Evolutionary conservation across 169 alveolate genomes (phyloP).

Genomic region (Cryptosporidium baileyi): DNA sequence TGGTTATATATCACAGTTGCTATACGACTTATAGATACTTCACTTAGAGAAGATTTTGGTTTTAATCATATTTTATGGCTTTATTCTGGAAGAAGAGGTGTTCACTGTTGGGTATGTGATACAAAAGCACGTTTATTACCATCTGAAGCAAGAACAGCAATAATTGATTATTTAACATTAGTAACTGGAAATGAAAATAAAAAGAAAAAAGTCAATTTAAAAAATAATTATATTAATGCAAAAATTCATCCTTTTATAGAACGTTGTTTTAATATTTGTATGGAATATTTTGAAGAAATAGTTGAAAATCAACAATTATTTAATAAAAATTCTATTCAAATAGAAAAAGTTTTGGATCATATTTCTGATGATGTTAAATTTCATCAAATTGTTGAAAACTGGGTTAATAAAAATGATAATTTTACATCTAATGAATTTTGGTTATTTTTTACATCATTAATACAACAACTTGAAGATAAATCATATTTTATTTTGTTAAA

Average conservation of each 20-base stretch:
- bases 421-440: slow-evolving; percentile 69
- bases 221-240: background rate
- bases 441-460: slow-evolving; percentile 40
- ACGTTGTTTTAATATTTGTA: slow-evolving; percentile 33
- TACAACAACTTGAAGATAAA: slow-evolving; percentile 10
- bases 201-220: slow-evolving; percentile 76
- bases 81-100: slow-evolving; percentile 98
- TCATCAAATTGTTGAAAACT: slow-evolving; percentile 6
- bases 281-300: slow-evolving; percentile 24
- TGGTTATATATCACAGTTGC: slow-evolving; percentile 90
- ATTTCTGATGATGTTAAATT: slow-evolving; percentile 47
- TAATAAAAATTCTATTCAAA: background rate
- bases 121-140: slow-evolving; percentile 78
- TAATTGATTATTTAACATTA: slow-evolving; percentile 78
- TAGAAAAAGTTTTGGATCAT: slow-evolving; percentile 18
- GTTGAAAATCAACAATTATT: slow-evolving; percentile 22
- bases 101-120: slow-evolving; percentile 98
- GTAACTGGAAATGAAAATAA: slow-evolving; percentile 75
- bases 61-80: slow-evolving; percentile 92
- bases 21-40: slow-evolving; percentile 79
- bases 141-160: slow-evolving; percentile 78
- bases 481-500: slow-evolving; percentile 49
- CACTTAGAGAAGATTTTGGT: slow-evolving; percentile 93
- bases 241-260: slow-evolving; percentile 33
- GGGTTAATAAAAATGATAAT: slow-evolving; percentile 45